These are phyloP conservation scores for Eucalyptus marginata DNA, from an alignment of 345 rosid genomes.

Conservation along the genomic window DNA sequence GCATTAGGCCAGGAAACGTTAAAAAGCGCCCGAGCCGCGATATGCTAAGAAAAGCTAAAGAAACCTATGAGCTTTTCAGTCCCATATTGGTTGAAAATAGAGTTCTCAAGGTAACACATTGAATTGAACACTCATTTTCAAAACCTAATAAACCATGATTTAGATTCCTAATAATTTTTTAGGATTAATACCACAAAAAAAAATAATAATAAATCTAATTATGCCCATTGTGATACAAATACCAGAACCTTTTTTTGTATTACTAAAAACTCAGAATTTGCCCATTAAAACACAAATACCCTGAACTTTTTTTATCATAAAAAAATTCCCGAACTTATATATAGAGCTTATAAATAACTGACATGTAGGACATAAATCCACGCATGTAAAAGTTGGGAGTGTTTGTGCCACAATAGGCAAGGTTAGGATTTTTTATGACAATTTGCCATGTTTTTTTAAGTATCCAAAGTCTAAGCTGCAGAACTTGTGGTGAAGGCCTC, in stretches of 20 bases:
- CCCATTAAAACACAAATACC: background rate
- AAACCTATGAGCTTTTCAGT: background rate
- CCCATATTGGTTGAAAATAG: background rate
- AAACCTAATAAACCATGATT: background rate
- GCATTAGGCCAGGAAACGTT: background rate
- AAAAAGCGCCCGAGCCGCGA: background rate
- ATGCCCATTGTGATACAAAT: no score
- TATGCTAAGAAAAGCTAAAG: background rate
- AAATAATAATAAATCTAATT: no score
- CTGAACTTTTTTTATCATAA: background rate
- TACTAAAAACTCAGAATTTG: background rate
- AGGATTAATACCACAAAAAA: background rate
- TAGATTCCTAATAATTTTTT: background rate
- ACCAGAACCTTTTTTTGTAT: background rate
- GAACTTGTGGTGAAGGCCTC: background rate
- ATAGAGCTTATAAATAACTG: background rate
- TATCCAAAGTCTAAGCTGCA: background rate
- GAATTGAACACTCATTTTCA: background rate
- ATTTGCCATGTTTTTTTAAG: background rate
- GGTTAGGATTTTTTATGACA: no score
- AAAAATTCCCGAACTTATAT: no score
- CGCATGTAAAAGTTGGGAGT: no score
- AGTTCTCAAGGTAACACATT: background rate
- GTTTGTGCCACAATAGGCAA: no score
- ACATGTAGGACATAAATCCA: no score